Conservation (phyloP, 345 rosid species). For the Moringa oleifera region DNA sequence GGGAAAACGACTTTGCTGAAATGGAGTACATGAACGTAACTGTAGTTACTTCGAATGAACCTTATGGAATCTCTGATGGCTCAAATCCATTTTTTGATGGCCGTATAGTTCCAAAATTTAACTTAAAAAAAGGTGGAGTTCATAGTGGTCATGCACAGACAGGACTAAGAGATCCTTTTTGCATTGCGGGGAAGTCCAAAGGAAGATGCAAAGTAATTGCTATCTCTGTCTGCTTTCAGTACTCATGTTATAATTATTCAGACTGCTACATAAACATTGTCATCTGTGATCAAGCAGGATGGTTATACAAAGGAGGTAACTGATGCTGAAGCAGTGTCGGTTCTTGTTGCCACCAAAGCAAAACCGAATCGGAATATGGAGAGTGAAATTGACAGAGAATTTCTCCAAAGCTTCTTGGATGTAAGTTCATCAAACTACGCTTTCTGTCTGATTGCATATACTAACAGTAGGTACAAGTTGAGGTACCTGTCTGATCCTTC, state of each 20-base stretch:
- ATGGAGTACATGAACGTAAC: slow-evolving; percentile 90
- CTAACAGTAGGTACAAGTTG: too few relatives aligned
- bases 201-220: slow-evolving; percentile 73
- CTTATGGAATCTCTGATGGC: slow-evolving; percentile 63
- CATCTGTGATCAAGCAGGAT: slow-evolving; percentile 38
- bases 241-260: not conserved
- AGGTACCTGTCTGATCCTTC: too few relatives aligned
- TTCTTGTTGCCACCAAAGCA: slow-evolving; percentile 75
- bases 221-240: not conserved
- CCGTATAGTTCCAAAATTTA: slow-evolving; percentile 55
- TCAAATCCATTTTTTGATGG: slow-evolving; percentile 76
- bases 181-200: slow-evolving; percentile 45
- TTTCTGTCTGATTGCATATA: not conserved
- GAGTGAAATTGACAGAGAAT: slow-evolving; percentile 56
- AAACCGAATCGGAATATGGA: slow-evolving; percentile 41
- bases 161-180: slow-evolving; percentile 61
- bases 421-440: slow-evolving; percentile 35
- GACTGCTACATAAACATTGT: too few relatives aligned
- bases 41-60: slow-evolving; percentile 73
- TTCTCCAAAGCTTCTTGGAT: slow-evolving; percentile 70
- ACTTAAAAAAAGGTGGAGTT: slow-evolving; percentile 49
- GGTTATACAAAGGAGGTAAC: slow-evolving; percentile 67
- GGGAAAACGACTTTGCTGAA: slow-evolving; percentile 75
- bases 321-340: slow-evolving; percentile 57
- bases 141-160: slow-evolving; percentile 92